A percentile compares a stretch with the other conserved stretches of the same genome.
Evolutionary conservation across 2,329 filamentous ascomycete genomes (phyloP).

Genomic region (Gremmenia infestans): DNA sequence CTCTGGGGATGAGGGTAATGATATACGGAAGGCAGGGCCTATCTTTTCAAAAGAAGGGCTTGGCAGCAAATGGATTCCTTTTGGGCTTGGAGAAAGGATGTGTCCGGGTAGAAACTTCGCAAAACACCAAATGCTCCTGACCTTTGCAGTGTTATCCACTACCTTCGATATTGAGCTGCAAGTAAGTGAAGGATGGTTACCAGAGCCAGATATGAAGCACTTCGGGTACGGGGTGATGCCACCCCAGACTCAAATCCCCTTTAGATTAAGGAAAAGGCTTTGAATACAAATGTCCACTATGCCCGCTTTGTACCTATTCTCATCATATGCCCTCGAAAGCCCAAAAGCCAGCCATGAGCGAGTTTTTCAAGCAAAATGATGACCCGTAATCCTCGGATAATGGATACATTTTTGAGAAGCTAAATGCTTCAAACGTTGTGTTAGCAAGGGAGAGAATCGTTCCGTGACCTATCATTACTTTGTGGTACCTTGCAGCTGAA

Average conservation of each 20-base stretch:
- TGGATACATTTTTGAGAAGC: too few relatives aligned
- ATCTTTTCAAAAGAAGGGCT: not conserved
- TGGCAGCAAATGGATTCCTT: not conserved
- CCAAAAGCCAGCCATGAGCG: too few relatives aligned
- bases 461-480: too few relatives aligned
- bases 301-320: too few relatives aligned
- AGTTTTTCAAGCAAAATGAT: too few relatives aligned
- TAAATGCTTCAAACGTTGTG: too few relatives aligned
- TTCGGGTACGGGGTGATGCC: not conserved
- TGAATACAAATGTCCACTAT: too few relatives aligned
- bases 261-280: not conserved
- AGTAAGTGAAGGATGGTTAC: not conserved
- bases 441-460: too few relatives aligned
- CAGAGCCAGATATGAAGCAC: not conserved
- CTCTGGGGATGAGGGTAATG: not conserved
- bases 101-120: not conserved
- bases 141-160: not conserved
- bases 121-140: not conserved
- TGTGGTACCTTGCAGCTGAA: too few relatives aligned
- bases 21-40: too few relatives aligned
- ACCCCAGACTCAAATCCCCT: not conserved
- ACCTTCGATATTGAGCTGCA: not conserved
- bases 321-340: too few relatives aligned
- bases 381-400: too few relatives aligned
- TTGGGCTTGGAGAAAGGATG: not conserved